phyloP scores from a whole-genome alignment of 2,329 filamentous ascomycete species.

The Aureobasidium sp. region DNA sequence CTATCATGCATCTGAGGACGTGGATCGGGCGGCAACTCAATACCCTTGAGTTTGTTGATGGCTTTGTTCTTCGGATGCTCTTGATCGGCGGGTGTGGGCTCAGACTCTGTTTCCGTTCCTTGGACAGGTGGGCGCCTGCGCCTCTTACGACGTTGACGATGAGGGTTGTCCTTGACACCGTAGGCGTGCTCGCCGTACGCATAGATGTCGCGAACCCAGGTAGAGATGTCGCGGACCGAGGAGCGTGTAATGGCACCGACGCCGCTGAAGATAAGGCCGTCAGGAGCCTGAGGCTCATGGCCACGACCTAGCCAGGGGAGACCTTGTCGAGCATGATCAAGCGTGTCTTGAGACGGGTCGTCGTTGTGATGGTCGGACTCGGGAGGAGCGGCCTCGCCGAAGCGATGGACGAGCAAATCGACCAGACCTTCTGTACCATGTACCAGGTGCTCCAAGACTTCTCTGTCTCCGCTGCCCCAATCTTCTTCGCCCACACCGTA shows the following conservation, averaged over 20 bases:
- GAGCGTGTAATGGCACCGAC: conserved; percentile 63
- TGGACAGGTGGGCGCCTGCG: conserved; percentile 29
- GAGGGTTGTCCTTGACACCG: conserved; percentile 73
- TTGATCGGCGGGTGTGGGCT: neutral
- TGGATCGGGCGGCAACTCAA: conserved; percentile 16
- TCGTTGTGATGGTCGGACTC: conserved; percentile 21
- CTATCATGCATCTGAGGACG: conserved; percentile 23
- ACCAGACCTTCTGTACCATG: conserved; percentile 73
- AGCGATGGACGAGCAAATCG: conserved; percentile 81
- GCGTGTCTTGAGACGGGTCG: neutral
- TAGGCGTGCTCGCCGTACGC: conserved; percentile 78
- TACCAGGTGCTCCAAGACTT: conserved; percentile 85
- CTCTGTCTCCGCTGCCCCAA: conserved; percentile 84
- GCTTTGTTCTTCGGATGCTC: neutral
- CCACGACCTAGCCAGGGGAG: conserved; percentile 68
- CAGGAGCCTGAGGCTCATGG: conserved; percentile 59
- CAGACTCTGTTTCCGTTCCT: neutral
- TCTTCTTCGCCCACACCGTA: conserved; percentile 94
- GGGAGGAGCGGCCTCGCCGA: conserved; percentile 51
- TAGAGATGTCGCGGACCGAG: conserved; percentile 65
- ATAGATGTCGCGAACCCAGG: conserved; percentile 87
- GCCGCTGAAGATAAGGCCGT: conserved; percentile 83
- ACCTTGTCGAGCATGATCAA: conserved; percentile 19
- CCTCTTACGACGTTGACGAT: conserved; percentile 51
- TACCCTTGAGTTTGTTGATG: neutral